These are phyloP conservation scores for Podospora pseudoanserina DNA, from an alignment of 495 filamentous ascomycete genomes.

Conservation along the genomic window DNA sequence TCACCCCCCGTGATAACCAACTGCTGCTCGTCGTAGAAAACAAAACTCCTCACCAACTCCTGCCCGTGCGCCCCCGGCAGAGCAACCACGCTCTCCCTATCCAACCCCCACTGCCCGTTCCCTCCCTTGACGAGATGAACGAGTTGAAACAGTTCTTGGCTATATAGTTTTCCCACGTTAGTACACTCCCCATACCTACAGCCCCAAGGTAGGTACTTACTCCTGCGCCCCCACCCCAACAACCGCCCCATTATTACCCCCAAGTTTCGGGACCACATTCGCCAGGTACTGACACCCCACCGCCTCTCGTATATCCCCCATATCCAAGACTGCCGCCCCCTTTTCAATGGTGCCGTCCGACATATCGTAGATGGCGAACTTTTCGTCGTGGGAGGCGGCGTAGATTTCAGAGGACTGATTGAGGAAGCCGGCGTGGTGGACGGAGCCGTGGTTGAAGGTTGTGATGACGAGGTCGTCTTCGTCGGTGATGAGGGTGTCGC, in stretches of 20 bases:
- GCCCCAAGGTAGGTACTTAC: conserved; percentile 32
- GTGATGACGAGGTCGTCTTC: conserved; percentile 84
- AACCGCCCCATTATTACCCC: conserved; percentile 52
- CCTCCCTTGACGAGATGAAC: conserved; percentile 57
- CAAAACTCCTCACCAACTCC: conserved; percentile 79
- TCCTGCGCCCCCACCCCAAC: conserved; percentile 60
- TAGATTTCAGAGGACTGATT: conserved; percentile 58
- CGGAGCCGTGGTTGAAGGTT: conserved; percentile 83
- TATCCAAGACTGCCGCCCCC: conserved; percentile 54
- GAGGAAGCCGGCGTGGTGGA: conserved; percentile 83
- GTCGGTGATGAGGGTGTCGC: conserved; percentile 67
- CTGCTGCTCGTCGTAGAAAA: conserved; percentile 65
- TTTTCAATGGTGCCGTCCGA: conserved; percentile 53
- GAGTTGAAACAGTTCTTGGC: conserved; percentile 63
- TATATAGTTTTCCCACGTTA: conserved; percentile 25
- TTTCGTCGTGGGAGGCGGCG: conserved; percentile 76
- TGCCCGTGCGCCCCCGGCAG: conserved; percentile 75
- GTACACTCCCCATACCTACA: neutral
- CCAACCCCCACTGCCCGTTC: conserved; percentile 55
- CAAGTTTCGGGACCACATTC: conserved; percentile 56
- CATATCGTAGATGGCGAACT: conserved; percentile 68
- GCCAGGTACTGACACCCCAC: conserved; percentile 81
- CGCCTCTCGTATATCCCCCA: conserved; percentile 70
- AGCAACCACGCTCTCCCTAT: conserved; percentile 57
- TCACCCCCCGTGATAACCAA: conserved; percentile 75